Base-by-base conservation (phyloP, 371 early-diverging fungal species). In the Apophysomyces elegans region DNA sequence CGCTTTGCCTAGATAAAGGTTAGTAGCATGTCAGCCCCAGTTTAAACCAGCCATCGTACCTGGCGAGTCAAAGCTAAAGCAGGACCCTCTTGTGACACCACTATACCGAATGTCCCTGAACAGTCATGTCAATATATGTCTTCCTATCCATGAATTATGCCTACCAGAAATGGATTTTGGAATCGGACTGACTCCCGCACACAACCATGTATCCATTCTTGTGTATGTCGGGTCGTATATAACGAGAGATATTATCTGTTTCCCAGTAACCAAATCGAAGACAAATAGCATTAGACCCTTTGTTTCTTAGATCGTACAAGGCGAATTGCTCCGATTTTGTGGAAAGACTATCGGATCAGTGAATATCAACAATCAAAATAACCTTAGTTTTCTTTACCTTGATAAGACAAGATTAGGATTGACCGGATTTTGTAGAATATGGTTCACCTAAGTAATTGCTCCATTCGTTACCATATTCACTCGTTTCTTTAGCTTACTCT, bases 111-210 rank as follows among this genome's bases (percentile, higher is more conserved):
- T 56, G 59, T 79, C 80, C 73, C 73, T 68, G 58, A 7, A 56
- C 4, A 39, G 32, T 26, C 32, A 26, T 26, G 21, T 50, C 21
- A 37, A 9, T 26, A 11, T 50, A 16, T 21, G 54, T 11, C 21
- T 9, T 13, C 36, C 47, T n/a, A 26, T 18, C 56, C 54, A 45
- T 9, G 18, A 60, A 57, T 16, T 38, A 56, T 60, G 39, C 62
- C 45, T 74, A 69, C 81, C 81, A 81, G 47, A 81, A 78, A 38
- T 78, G 70, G 1, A 78, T 56, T 56, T 74, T 76, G 4, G 70
- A 37, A 4, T 66, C 68, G 7, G 59, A 37, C 43, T 75, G 74
- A 41, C 71, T 64, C 8, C 78, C 78, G 45, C 77, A 77, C 26
- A 65, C 73, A 0, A 81, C 73, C 43, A 65, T 75, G 37, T 77